Percentiles rank a stretch among this genome's conserved stretches.
Evolutionary conservation across 192 early-diverging fungal genomes (phyloP).

Genomic region (Linderina pennispora): DNA sequence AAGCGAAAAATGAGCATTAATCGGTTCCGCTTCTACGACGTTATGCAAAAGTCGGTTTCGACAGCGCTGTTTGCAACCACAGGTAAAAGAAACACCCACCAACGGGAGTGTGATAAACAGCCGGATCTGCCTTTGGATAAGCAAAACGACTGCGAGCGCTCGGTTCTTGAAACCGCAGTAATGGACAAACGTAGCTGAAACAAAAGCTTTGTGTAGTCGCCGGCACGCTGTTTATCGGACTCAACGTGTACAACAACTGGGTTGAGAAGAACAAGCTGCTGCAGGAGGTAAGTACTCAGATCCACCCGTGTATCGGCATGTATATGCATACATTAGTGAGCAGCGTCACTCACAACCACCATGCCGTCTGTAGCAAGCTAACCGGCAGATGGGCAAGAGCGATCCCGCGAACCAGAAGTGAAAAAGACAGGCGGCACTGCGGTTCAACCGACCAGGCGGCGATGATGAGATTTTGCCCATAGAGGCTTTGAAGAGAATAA

Average conservation of each 20-base stretch:
- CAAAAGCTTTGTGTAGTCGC: constrained; percentile 4
- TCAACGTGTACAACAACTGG: constrained; percentile 42
- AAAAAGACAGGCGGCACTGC: no score
- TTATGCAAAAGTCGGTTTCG: constrained; percentile 18
- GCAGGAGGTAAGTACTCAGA: constrained; percentile 16
- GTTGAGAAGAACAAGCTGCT: constrained; percentile 34
- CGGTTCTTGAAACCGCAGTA: no score
- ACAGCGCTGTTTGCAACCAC: constrained; percentile 24
- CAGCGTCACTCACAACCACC: no score
- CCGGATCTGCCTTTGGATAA: no score
- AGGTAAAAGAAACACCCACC: neutral
- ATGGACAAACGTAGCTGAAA: no score
- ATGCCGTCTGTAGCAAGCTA: constrained; percentile 1
- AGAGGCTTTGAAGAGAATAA: no score
- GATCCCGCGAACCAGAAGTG: constrained; percentile 9
- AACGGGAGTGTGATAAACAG: no score
- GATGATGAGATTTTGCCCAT: no score
- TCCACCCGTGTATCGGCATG: no score
- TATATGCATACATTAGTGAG: no score
- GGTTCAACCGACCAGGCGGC: no score
- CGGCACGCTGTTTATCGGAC: constrained; percentile 21
- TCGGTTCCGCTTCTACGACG: constrained; percentile 42
- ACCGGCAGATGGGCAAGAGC: constrained; percentile 9
- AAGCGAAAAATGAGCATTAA: constrained; percentile 24
- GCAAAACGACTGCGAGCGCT: no score